These are phyloP conservation scores for Marsdenia floribunda DNA, from an alignment of 257 asterid genomes.

Conservation along the genomic window DNA sequence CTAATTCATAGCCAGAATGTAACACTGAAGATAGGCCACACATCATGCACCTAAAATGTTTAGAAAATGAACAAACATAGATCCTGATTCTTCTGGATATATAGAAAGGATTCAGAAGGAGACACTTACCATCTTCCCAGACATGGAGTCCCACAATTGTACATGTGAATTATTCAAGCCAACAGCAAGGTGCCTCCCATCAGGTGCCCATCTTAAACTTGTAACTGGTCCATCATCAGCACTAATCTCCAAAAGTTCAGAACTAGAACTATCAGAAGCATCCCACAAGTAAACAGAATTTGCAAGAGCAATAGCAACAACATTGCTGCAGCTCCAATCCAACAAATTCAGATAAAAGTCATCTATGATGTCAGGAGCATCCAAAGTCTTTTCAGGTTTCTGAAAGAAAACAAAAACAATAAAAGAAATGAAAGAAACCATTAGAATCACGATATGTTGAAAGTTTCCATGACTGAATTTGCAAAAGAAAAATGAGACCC, in stretches of 20 bases:
- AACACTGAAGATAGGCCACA: background rate
- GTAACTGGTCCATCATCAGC: constrained; percentile 39
- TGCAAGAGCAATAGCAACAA: constrained; percentile 38
- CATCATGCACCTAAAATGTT: background rate
- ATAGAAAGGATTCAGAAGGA: background rate
- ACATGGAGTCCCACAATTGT: constrained; percentile 31
- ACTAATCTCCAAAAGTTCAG: constrained; percentile 22
- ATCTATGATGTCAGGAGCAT: constrained; percentile 42
- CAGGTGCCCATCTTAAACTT: constrained; percentile 43
- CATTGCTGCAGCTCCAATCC: constrained; percentile 41
- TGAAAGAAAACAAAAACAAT: constrained; percentile 2
- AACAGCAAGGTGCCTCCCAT: constrained; percentile 38
- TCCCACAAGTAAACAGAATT: constrained; percentile 37
- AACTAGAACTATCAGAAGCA: constrained; percentile 28
- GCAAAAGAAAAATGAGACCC: background rate
- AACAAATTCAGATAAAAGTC: constrained; percentile 41
- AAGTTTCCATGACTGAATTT: background rate
- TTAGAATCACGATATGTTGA: background rate
- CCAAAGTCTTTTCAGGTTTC: constrained; percentile 32
- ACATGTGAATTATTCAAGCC: constrained; percentile 40
- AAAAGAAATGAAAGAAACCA: background rate
- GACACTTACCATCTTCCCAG: constrained; percentile 3
- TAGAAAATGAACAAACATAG: background rate
- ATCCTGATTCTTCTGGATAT: background rate
- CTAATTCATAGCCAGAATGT: background rate